Evolutionary conservation across 2,329 filamentous ascomycete genomes (phyloP).

Genomic region (Ophiostoma montium): DNA sequence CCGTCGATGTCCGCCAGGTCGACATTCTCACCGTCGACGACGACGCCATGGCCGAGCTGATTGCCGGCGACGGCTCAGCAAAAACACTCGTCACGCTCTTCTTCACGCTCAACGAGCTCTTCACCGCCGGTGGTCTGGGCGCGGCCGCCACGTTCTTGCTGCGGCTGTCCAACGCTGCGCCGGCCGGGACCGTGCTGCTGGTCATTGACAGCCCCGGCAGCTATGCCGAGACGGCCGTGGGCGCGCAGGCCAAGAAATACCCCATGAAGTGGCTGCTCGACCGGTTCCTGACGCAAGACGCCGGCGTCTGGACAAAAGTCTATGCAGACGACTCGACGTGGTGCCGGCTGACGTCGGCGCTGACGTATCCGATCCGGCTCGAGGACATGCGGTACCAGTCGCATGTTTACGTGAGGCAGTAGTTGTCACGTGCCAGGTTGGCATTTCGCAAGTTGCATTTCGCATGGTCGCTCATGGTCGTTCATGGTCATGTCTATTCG

Average conservation of each 20-base stretch:
- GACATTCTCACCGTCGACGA: slow-evolving; percentile 33
- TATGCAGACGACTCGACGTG: slow-evolving; percentile 65
- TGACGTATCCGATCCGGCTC: slow-evolving; percentile 70
- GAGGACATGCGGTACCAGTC: slow-evolving; percentile 95
- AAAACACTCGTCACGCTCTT: slow-evolving; percentile 61
- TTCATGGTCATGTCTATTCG: too few species aligned
- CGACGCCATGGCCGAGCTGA: slow-evolving; percentile 20
- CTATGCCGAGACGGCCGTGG: slow-evolving; percentile 70
- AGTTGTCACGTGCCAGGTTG: too few species aligned
- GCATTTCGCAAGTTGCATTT: too few species aligned
- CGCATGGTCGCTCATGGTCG: neutral
- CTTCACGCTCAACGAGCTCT: slow-evolving; percentile 94
- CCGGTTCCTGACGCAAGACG: slow-evolving; percentile 50
- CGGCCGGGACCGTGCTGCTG: slow-evolving; percentile 52
- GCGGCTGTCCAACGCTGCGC: slow-evolving; percentile 44
- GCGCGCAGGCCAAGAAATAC: slow-evolving; percentile 51
- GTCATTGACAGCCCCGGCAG: slow-evolving; percentile 89
- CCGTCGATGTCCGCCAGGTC: slow-evolving; percentile 28
- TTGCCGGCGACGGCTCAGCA: slow-evolving; percentile 14
- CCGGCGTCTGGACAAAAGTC: slow-evolving; percentile 54
- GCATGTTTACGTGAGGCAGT: slow-evolving; percentile 53
- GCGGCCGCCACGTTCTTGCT: slow-evolving; percentile 67
- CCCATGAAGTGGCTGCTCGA: slow-evolving; percentile 92
- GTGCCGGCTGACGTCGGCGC: slow-evolving; percentile 57
- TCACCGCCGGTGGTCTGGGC: slow-evolving; percentile 56